phyloP scores from a whole-genome alignment of 208 protist genomes.

The Novymonas esmeraldas region DNA sequence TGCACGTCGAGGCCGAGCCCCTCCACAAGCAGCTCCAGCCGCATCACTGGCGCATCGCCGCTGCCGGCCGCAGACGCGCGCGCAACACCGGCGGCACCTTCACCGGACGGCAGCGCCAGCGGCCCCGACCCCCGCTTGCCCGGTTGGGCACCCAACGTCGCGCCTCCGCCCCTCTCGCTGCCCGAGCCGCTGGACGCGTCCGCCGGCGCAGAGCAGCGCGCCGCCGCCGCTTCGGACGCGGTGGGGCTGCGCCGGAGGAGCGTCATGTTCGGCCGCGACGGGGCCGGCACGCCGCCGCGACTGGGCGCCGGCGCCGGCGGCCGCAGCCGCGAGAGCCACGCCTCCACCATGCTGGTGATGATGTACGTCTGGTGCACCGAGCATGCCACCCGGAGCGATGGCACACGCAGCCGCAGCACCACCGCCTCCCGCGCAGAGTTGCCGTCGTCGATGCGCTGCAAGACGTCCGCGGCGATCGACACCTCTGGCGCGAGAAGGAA shows the following conservation, averaged over 20 bases:
- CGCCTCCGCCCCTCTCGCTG: too few species aligned
- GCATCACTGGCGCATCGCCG: conserved; percentile 44
- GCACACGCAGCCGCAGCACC: conserved; percentile 79
- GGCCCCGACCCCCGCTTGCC: too few species aligned
- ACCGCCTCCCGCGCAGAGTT: conserved; percentile 50
- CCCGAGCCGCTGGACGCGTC: too few species aligned
- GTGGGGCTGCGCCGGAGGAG: neutral
- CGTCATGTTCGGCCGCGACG: neutral
- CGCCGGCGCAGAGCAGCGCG: neutral
- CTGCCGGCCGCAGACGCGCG: neutral
- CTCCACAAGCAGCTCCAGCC: conserved; percentile 66
- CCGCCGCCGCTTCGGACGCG: neutral
- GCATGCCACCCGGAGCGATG: conserved; percentile 53
- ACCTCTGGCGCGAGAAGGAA: conserved; percentile 81
- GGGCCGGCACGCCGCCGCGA: neutral
- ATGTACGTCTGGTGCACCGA: conserved; percentile 82
- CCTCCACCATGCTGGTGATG: conserved; percentile 75
- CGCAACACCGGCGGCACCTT: neutral
- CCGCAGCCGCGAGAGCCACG: conserved; percentile 50
- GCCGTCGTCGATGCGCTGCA: conserved; percentile 74
- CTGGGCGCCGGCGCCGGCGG: neutral
- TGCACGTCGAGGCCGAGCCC: conserved; percentile 68
- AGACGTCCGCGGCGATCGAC: conserved; percentile 61
- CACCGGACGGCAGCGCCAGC: too few species aligned
- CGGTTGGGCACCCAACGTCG: too few species aligned